A percentile compares a stretch with the other conserved stretches of the same genome.
Conservation (phyloP, 1,284 basidiomycete species). For the Bjerkandera adusta region DNA sequence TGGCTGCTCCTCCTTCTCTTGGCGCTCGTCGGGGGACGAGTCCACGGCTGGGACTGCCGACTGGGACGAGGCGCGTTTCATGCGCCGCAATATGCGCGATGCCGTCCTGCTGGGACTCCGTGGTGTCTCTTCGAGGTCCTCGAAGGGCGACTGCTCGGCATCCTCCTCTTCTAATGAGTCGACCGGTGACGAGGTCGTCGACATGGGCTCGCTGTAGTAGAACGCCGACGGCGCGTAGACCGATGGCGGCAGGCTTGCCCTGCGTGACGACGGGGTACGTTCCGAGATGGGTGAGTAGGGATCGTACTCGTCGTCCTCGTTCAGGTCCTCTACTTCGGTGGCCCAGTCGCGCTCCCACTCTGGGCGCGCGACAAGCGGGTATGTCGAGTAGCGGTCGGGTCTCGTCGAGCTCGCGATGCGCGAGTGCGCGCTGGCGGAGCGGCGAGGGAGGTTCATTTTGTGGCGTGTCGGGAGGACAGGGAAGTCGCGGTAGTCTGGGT, state of each 20-base stretch:
- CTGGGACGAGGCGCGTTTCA: slow-evolving; percentile 4
- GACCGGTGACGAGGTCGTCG: slow-evolving; percentile 22
- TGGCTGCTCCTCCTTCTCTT: slow-evolving; percentile 3
- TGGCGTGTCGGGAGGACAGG: slow-evolving; percentile 37
- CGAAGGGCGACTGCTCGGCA: slow-evolving; percentile 14
- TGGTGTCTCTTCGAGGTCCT: slow-evolving; percentile 17
- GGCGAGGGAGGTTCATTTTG: slow-evolving; percentile 13
- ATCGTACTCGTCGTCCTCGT: slow-evolving; percentile 34
- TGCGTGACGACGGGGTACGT: slow-evolving; percentile 6
- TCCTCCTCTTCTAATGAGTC: slow-evolving; percentile 26
- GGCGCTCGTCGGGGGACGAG: background rate
- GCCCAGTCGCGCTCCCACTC: slow-evolving; percentile 34
- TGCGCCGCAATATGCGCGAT: slow-evolving; percentile 8
- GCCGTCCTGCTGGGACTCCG: slow-evolving; percentile 10
- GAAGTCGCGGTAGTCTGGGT: slow-evolving; percentile 67
- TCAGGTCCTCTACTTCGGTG: slow-evolving; percentile 24
- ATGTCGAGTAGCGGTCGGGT: slow-evolving; percentile 22
- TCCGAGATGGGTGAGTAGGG: slow-evolving; percentile 18
- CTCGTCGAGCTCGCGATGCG: slow-evolving; percentile 7
- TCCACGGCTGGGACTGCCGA: background rate
- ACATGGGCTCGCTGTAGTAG: slow-evolving; percentile 22
- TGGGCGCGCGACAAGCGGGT: slow-evolving; percentile 25
- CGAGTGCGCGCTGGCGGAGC: slow-evolving; percentile 7
- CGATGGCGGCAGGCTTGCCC: slow-evolving; percentile 18
- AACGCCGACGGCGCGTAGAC: slow-evolving; percentile 21